Evolutionary conservation across 179 eudicot genomes (phyloP), one percentile per base, ranked within the genome.

Genomic region (Corrigiola litoralis): DNA sequence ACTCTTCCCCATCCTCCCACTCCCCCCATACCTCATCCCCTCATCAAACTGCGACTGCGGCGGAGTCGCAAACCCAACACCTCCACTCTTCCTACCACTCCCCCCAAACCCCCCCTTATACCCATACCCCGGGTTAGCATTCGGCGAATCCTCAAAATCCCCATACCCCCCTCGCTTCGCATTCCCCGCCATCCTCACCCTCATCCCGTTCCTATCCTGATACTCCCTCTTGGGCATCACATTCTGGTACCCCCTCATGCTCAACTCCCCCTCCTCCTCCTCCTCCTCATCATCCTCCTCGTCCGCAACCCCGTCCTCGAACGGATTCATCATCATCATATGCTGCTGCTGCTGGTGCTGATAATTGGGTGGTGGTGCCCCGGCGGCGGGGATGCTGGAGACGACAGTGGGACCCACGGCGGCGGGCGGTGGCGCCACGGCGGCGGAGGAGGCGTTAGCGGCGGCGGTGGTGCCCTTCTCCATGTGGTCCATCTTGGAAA

Each of bases 401-500:
- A 61, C 73, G 1, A 75, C 77, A 0, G 37, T 69, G 1, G 17
- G 55, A 1, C 40, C 61, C 21, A 47, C 66, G 16, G 61, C 64
- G 24, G 25, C 29, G 14, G 44, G 44, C 0, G 75, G 18, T 14
- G 53, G 58, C 16, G 68, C 23, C 2, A 29, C 44, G 1, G 78
- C 27, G 16, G 63, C 2, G 11, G 67, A 18, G 4, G 76, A 2
- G 17, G 55, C n/a, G 5, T n/a, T 34, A 36, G 36, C 21, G 12
- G 4, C 5, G 10, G 20, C 5, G 16, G 58, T 48, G 42, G 79
- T 51, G 13, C 90, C 89, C 47, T 72, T 84, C 20, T 92, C 98
- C 89, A 92, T 87, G 36, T 74, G 29, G 42, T 85, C 82, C 96
- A 92, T 89, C 21, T 61, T 77, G 37, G 65, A 50, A 48, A 87